phyloP scores from a whole-genome alignment of 768 basidiomycete genomes.

The Mycena vulgaris region DNA sequence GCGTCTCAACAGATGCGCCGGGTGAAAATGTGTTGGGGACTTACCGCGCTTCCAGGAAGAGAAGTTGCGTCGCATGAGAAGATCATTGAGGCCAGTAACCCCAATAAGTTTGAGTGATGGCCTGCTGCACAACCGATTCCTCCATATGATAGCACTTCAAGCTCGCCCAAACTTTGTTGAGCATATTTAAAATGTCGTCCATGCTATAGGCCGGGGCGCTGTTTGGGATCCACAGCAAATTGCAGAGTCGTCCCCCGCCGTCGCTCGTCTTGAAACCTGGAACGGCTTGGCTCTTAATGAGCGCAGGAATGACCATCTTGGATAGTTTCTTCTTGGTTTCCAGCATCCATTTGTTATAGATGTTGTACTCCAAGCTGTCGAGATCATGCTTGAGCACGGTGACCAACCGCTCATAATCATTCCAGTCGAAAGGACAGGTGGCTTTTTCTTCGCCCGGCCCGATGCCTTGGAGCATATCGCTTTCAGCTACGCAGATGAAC shows the following conservation, averaged over 20 bases:
- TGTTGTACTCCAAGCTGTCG: slow-evolving; percentile 98
- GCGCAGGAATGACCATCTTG: slow-evolving; percentile 99
- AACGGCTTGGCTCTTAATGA: slow-evolving; percentile 97
- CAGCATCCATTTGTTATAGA: slow-evolving; percentile 99
- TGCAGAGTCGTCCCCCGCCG: slow-evolving; percentile 93
- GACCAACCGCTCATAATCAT: slow-evolving; percentile 95
- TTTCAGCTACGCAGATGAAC: slow-evolving; percentile 99
- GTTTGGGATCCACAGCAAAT: slow-evolving; percentile 90
- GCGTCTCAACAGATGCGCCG: not conserved
- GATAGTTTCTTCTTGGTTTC: slow-evolving; percentile 96
- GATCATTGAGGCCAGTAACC: slow-evolving; percentile 97
- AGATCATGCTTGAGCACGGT: slow-evolving; percentile 99
- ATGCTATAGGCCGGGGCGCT: slow-evolving; percentile 93
- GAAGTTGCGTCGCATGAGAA: slow-evolving; percentile 98
- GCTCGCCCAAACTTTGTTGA: slow-evolving; percentile 99
- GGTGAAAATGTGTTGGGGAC: slow-evolving; percentile 39
- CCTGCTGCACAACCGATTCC: slow-evolving; percentile 96
- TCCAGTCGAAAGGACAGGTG: slow-evolving; percentile 95
- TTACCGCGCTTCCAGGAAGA: slow-evolving; percentile 99
- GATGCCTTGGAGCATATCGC: slow-evolving; percentile 98
- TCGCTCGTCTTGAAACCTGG: slow-evolving; percentile 98
- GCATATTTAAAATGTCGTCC: slow-evolving; percentile 97
- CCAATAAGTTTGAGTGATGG: slow-evolving; percentile 96
- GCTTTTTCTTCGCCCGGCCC: slow-evolving; percentile 95
- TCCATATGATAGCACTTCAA: slow-evolving; percentile 99